Conservation (phyloP, 345 rosid genomes). For the Gossypium longicalyx region DNA sequence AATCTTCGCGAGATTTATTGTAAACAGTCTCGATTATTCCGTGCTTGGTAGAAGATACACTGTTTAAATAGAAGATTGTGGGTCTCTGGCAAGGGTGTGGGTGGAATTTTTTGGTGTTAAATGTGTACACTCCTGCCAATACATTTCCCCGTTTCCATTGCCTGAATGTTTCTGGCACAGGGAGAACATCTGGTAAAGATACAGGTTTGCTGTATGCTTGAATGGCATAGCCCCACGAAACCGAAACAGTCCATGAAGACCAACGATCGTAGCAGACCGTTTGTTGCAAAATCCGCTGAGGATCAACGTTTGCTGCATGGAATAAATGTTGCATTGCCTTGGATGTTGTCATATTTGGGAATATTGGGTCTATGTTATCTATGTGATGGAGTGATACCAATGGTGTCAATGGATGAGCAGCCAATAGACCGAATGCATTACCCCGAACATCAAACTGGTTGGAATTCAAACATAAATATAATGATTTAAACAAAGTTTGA, state of each 20-base stretch:
- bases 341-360: conserved; percentile 57
- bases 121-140: conserved; percentile 39
- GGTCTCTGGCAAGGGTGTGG: conserved; percentile 70
- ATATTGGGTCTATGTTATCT: conserved; percentile 58
- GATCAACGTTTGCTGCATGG: conserved; percentile 48
- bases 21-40: conserved; percentile 46
- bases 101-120: conserved; percentile 49
- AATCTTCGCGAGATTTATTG: conserved; percentile 41
- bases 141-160: conserved; percentile 47
- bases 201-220: conserved; percentile 48
- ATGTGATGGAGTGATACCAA: conserved; percentile 76
- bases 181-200: conserved; percentile 41
- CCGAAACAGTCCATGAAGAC: conserved; percentile 73
- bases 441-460: conserved; percentile 72
- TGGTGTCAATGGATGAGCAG: conserved; percentile 69
- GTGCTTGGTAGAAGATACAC: conserved; percentile 21
- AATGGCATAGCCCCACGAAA: conserved; percentile 84
- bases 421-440: conserved; percentile 57
- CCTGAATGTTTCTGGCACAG: conserved; percentile 58
- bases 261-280: conserved; percentile 74
- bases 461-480: not conserved
- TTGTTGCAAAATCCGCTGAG: conserved; percentile 62
- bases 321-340: conserved; percentile 49
- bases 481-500: not conserved
- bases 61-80: conserved; percentile 54